Percentiles rank a stretch among this genome's conserved stretches.
These are phyloP conservation scores for Phlyctochytrium arcticum DNA, from an alignment of 192 early-diverging fungal species.

Conservation along the genomic window DNA sequence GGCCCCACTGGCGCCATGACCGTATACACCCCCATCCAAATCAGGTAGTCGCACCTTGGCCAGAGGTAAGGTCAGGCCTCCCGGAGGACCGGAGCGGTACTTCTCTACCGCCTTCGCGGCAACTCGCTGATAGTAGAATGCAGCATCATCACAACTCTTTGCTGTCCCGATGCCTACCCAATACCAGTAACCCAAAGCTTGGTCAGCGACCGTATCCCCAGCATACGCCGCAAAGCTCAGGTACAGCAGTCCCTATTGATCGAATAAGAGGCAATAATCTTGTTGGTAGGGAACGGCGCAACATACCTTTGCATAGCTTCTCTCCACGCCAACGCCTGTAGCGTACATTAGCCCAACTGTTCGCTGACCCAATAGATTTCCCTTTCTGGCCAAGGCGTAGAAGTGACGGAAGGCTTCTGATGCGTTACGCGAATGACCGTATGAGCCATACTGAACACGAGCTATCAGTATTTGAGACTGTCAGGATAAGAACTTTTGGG, in stretches of 20 bases:
- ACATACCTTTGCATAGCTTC: conserved; percentile 67
- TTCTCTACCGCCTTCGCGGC: conserved; percentile 72
- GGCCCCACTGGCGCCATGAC: conserved; percentile 65
- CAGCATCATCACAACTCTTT: conserved; percentile 71
- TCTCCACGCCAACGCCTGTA: conserved; percentile 74
- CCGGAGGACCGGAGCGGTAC: conserved; percentile 73
- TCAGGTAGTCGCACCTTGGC: conserved; percentile 68
- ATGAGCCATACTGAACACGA: conserved; percentile 52
- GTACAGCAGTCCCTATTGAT: conserved; percentile 58
- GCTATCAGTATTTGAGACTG: not conserved
- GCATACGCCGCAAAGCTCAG: conserved; percentile 77
- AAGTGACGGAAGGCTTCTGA: conserved; percentile 63
- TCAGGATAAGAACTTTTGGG: not conserved
- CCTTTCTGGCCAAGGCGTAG: conserved; percentile 53
- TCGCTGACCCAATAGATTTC: conserved; percentile 81
- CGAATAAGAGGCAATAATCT: not conserved
- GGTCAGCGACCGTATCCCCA: conserved; percentile 68
- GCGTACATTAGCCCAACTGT: conserved; percentile 89
- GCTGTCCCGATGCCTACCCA: conserved; percentile 75
- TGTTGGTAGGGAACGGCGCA: not conserved
- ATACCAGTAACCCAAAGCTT: conserved; percentile 83
- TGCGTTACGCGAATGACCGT: conserved; percentile 52
- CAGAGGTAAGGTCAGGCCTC: conserved; percentile 65
- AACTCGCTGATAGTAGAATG: conserved; percentile 72
- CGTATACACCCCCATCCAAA: conserved; percentile 79